Percentiles rank a stretch among this genome's conserved stretches.
Evolutionary conservation across 495 filamentous ascomycete species (phyloP).

Genomic region (Corynascus novoguineensis): DNA sequence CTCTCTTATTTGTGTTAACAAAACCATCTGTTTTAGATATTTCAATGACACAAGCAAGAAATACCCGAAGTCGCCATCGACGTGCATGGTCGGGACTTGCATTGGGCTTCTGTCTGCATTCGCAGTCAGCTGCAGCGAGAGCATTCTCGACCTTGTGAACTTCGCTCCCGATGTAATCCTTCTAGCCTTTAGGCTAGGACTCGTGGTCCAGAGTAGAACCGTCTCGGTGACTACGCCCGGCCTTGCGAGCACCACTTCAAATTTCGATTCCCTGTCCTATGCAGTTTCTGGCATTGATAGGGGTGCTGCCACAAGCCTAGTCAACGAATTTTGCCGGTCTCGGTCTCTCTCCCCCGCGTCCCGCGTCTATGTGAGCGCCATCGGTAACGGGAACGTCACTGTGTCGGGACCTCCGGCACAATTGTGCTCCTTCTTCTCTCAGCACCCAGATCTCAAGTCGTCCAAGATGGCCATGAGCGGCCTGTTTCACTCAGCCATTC

Average conservation of each 20-base stretch:
- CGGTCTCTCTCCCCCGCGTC: neutral
- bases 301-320: neutral
- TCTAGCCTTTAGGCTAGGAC: constrained; percentile 62
- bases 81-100: constrained; percentile 56
- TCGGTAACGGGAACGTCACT: neutral
- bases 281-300: neutral
- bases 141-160: constrained; percentile 56
- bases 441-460: neutral
- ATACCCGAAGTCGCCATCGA: constrained; percentile 30
- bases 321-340: neutral
- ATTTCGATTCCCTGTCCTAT: neutral
- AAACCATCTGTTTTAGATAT: neutral
- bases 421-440: neutral
- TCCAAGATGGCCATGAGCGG: neutral
- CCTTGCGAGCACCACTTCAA: constrained; percentile 19
- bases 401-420: neutral
- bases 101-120: constrained; percentile 62
- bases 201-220: constrained; percentile 42
- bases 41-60: constrained; percentile 44
- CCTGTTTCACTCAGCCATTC: neutral
- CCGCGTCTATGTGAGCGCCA: neutral
- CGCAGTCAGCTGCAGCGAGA: constrained; percentile 58
- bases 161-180: constrained; percentile 60
- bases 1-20: too few relatives aligned
- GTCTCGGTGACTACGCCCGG: constrained; percentile 39